These are phyloP conservation scores for Lentinula raphanica DNA, from an alignment of 768 basidiomycete species.

Conservation along the genomic window DNA sequence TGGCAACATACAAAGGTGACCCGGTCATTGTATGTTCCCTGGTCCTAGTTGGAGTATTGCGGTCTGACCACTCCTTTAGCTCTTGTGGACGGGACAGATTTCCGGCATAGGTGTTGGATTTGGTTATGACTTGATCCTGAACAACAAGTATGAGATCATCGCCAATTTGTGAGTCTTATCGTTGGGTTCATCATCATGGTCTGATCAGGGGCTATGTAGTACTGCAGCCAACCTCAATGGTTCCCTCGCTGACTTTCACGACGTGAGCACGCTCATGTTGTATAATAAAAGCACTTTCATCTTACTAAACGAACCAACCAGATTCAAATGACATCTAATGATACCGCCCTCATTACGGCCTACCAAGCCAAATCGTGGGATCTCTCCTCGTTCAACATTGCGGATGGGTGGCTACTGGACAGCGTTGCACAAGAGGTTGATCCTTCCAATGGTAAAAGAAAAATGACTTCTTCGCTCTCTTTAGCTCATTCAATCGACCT, in stretches of 20 bases:
- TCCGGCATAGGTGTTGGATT: neutral
- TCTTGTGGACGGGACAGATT: neutral
- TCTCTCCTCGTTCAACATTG: neutral
- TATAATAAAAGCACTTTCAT: neutral
- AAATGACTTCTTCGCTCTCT: no score
- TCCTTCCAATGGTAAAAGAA: neutral
- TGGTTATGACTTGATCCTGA: conserved; percentile 2
- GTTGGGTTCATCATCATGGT: neutral
- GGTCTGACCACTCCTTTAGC: neutral
- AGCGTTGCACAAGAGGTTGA: conserved; percentile 4
- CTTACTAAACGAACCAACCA: neutral
- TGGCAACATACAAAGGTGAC: neutral
- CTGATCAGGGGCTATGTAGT: neutral
- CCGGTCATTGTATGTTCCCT: neutral
- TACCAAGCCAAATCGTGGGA: conserved; percentile 2
- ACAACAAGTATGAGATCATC: conserved; percentile 5
- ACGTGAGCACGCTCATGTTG: neutral
- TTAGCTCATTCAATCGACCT: neutral
- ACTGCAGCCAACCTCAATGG: neutral
- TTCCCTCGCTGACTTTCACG: conserved; percentile 6
- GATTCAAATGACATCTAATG: neutral
- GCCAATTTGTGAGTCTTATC: conserved; percentile 4
- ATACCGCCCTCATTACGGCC: conserved; percentile 3
- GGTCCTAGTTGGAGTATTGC: neutral
- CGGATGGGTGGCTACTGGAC: conserved; percentile 2